Percentiles rank a stretch among this genome's conserved stretches.
phyloP scores from a whole-genome alignment of 2,329 filamentous ascomycete species.

The Talaromyces amestolkiae region DNA sequence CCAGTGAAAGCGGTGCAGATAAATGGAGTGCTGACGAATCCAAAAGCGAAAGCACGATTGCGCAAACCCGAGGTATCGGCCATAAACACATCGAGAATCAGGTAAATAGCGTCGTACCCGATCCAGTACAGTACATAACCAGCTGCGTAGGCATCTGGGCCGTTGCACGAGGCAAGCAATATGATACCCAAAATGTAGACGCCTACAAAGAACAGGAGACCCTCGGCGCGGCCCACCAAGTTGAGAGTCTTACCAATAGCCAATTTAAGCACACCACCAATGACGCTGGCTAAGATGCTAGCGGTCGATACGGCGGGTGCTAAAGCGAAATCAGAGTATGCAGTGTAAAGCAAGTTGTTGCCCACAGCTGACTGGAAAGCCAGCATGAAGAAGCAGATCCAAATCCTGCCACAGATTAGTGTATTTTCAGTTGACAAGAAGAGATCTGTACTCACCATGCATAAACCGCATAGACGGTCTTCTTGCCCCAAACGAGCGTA shows the following conservation, averaged over 20 bases:
- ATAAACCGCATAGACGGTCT: constrained; percentile 35
- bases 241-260: constrained; percentile 62
- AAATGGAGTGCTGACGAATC: constrained; percentile 60
- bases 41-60: constrained; percentile 61
- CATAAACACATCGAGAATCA: constrained; percentile 59
- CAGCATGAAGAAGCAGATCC: constrained; percentile 47
- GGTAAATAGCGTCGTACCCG: constrained; percentile 55
- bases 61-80: constrained; percentile 61
- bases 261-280: constrained; percentile 60
- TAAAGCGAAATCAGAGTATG: constrained; percentile 52
- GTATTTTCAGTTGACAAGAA: not conserved
- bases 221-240: constrained; percentile 61
- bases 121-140: constrained; percentile 63
- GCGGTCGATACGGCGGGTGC: constrained; percentile 54
- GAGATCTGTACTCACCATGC: constrained; percentile 27
- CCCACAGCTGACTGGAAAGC: constrained; percentile 45
- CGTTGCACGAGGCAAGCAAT: constrained; percentile 61
- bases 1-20: constrained; percentile 59
- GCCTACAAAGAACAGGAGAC: constrained; percentile 51
- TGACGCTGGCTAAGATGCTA: constrained; percentile 54
- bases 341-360: constrained; percentile 46
- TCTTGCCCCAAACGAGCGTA: constrained; percentile 41
- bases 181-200: constrained; percentile 53
- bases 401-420: constrained; percentile 40
- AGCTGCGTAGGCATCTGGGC: constrained; percentile 61